Evolutionary conservation across 106 monocot genomes (phyloP).

Genomic region (Ottelia alismoides): DNA sequence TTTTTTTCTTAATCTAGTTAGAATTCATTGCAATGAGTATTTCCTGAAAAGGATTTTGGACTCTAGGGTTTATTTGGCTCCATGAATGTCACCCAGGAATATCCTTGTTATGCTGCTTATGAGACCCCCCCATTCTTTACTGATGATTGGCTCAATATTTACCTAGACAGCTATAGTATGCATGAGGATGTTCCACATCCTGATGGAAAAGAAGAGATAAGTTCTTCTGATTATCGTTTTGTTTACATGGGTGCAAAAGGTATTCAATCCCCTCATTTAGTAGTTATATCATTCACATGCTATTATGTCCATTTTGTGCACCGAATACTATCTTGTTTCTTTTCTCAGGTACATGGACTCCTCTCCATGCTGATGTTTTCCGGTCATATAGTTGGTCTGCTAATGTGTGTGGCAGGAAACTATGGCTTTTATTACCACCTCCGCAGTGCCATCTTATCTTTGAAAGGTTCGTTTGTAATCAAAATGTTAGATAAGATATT

Average conservation of each 20-base stretch:
- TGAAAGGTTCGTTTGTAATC: conserved; percentile 78
- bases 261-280: conserved; percentile 12
- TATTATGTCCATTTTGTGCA: too few relatives aligned
- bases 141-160: conserved; percentile 98
- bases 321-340: too few relatives aligned
- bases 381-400: conserved; percentile 98
- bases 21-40: too few relatives aligned
- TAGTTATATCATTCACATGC: too few relatives aligned
- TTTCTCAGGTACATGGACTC: conserved; percentile 87
- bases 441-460: conserved; percentile 63
- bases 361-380: conserved; percentile 99
- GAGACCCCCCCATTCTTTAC: conserved; percentile 65
- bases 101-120: conserved; percentile 87
- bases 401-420: conserved; percentile 91
- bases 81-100: too few relatives aligned
- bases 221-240: conserved; percentile 88
- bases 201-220: conserved; percentile 46
- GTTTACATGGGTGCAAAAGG: conserved; percentile 98
- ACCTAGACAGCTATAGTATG: conserved; percentile 75
- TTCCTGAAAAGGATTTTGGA: too few relatives aligned
- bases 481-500: too few relatives aligned
- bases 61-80: too few relatives aligned
- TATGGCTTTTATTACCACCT: conserved; percentile 77
- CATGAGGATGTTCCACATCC: conserved; percentile 33
- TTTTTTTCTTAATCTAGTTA: too few relatives aligned